phyloP scores from a whole-genome alignment of 1,139 yeast species.

The Scheffersomyces quercinus region DNA sequence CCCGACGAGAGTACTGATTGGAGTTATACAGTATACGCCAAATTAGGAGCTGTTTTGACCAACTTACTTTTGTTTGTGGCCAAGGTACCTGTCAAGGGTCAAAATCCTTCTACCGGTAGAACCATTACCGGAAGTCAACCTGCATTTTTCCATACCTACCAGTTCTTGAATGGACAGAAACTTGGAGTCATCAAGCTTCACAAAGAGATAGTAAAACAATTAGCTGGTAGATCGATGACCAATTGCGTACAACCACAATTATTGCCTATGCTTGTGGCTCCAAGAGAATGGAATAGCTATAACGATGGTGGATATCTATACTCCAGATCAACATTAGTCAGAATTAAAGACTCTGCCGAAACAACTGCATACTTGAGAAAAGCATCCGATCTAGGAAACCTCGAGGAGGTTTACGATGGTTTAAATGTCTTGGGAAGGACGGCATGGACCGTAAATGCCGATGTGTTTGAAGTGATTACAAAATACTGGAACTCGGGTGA shows the following conservation, averaged over 20 bases:
- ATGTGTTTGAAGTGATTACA: conserved; percentile 66
- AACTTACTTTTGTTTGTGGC: conserved; percentile 81
- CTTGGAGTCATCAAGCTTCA: conserved; percentile 83
- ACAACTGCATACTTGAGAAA: conserved; percentile 85
- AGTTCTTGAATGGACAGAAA: conserved; percentile 74
- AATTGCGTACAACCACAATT: conserved; percentile 83
- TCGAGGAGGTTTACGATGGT: conserved; percentile 73
- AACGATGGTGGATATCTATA: conserved; percentile 83
- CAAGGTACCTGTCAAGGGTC: conserved; percentile 72
- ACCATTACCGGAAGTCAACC: conserved; percentile 74
- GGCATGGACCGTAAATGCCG: conserved; percentile 88
- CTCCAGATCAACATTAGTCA: conserved; percentile 60
- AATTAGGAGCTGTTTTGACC: conserved; percentile 78
- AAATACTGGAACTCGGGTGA: conserved; percentile 87
- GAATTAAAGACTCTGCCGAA: conserved; percentile 87
- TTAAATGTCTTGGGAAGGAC: conserved; percentile 86
- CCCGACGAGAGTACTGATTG: conserved; percentile 36
- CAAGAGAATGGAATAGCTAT: conserved; percentile 82
- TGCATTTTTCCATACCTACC: conserved; percentile 88
- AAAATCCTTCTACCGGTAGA: conserved; percentile 75
- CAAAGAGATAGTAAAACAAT: conserved; percentile 59
- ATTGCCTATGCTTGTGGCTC: conserved; percentile 90
- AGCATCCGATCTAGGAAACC: conserved; percentile 69
- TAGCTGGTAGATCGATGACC: conserved; percentile 66
- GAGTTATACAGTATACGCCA: conserved; percentile 64